These are phyloP conservation scores for Aspergillus sp. DNA, from an alignment of 2,329 filamentous ascomycete genomes.

Conservation along the genomic window DNA sequence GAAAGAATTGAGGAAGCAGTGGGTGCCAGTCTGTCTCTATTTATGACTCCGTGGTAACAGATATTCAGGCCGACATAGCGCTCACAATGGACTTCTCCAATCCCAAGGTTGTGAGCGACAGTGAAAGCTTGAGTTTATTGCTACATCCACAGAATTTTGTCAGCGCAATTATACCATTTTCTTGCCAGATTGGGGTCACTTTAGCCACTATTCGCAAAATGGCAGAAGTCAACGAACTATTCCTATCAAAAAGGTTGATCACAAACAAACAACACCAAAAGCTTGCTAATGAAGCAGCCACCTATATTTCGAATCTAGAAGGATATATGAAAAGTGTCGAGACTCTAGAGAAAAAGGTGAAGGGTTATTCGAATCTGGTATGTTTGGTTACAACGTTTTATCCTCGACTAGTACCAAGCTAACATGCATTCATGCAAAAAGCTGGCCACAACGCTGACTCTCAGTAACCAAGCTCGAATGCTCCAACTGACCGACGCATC, in stretches of 20 bases:
- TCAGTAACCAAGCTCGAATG: slow-evolving; percentile 16
- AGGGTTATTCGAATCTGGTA: slow-evolving; percentile 19
- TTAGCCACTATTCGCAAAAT: slow-evolving; percentile 11
- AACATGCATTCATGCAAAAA: background rate
- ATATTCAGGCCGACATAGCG: slow-evolving; percentile 14
- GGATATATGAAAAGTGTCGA: slow-evolving; percentile 15
- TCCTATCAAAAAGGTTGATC: background rate
- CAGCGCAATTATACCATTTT: slow-evolving; percentile 8
- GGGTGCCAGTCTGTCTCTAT: background rate
- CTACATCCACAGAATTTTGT: slow-evolving; percentile 16
- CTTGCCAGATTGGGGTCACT: slow-evolving; percentile 8
- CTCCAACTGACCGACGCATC: slow-evolving; percentile 16
- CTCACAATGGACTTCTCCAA: slow-evolving; percentile 13
- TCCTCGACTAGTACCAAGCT: background rate
- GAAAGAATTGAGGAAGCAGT: slow-evolving; percentile 17
- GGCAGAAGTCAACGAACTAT: slow-evolving; percentile 8
- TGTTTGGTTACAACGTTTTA: background rate
- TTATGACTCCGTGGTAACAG: background rate
- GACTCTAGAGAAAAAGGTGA: slow-evolving; percentile 17
- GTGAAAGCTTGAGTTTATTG: background rate
- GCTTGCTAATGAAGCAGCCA: slow-evolving; percentile 1
- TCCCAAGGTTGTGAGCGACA: background rate
- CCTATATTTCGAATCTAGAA: slow-evolving; percentile 13
- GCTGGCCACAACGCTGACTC: slow-evolving; percentile 15
- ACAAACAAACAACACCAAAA: background rate